These are phyloP conservation scores for Plectosphaerella plurivora DNA, from an alignment of 2,329 filamentous ascomycete species.

Conservation along the genomic window DNA sequence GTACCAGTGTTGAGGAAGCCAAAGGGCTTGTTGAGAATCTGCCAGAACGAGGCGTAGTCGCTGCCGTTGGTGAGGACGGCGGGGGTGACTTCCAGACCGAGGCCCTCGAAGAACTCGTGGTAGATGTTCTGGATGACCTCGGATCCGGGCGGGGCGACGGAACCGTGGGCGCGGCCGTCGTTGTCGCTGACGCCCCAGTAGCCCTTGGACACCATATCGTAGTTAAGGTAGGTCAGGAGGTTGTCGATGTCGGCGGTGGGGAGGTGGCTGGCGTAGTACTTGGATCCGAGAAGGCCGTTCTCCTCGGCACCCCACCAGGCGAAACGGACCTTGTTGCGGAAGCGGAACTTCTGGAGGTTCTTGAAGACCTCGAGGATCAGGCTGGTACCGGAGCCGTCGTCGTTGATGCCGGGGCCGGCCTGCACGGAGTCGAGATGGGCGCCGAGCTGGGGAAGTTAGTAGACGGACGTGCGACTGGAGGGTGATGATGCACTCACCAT, in stretches of 20 bases:
- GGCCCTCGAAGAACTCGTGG: conserved; percentile 21
- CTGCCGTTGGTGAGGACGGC: conserved; percentile 39
- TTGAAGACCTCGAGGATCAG: conserved; percentile 36
- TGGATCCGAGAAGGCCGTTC: conserved; percentile 30
- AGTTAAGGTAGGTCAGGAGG: conserved; percentile 35
- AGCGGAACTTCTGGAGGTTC: conserved; percentile 28
- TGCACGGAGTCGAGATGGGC: conserved; percentile 39
- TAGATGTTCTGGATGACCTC: conserved; percentile 27
- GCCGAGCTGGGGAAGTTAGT: conserved; percentile 21
- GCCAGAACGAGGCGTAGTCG: conserved; percentile 58
- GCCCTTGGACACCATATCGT: conserved; percentile 34
- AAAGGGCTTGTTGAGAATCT: conserved; percentile 46
- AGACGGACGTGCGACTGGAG: not conserved
- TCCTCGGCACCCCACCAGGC: conserved; percentile 44
- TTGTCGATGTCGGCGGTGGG: conserved; percentile 24
- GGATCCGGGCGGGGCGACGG: conserved; percentile 26
- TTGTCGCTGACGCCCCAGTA: conserved; percentile 30
- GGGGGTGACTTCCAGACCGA: conserved; percentile 25
- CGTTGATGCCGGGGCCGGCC: conserved; percentile 40
- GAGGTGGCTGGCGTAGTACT: conserved; percentile 31
- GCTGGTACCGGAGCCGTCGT: conserved; percentile 38
- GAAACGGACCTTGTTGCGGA: conserved; percentile 33
- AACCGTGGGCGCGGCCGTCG: conserved; percentile 29
- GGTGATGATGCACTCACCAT: conserved; percentile 12
- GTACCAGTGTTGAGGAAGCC: conserved; percentile 58